phyloP scores from a whole-genome alignment of 2,329 filamentous ascomycete species.

The Phyllosticta citrichinensis region DNA sequence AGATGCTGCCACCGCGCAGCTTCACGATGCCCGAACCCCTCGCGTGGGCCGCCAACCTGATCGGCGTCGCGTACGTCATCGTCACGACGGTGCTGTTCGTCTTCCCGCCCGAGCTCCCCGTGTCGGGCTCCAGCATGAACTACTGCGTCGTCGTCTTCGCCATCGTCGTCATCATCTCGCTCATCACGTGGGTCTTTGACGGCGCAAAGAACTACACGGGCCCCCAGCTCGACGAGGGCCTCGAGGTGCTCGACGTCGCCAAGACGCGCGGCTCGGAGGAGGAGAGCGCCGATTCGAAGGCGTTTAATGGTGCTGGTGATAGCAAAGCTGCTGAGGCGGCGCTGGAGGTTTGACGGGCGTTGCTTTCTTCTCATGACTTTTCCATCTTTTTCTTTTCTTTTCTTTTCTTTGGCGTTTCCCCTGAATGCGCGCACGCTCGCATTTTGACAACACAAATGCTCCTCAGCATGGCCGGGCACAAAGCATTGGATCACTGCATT shows the following conservation, averaged over 20 bases:
- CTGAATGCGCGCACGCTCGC: too few relatives aligned
- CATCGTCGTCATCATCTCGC: constrained; percentile 47
- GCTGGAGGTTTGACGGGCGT: neutral
- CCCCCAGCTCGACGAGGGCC: constrained; percentile 29
- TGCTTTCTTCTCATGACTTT: neutral
- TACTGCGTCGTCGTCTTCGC: constrained; percentile 49
- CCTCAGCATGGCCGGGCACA: too few relatives aligned
- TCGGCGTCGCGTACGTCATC: constrained; percentile 55
- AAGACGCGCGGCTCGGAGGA: constrained; percentile 9
- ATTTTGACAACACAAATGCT: too few relatives aligned
- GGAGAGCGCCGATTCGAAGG: neutral
- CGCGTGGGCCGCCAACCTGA: constrained; percentile 50
- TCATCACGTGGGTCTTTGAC: constrained; percentile 50
- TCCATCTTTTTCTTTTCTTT: neutral
- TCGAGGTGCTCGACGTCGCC: constrained; percentile 32
- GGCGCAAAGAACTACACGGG: constrained; percentile 52
- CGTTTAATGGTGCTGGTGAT: neutral
- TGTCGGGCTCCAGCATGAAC: constrained; percentile 59
- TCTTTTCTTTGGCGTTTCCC: neutral
- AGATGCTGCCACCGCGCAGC: constrained; percentile 49
- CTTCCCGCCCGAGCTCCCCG: constrained; percentile 58
- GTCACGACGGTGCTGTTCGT: constrained; percentile 68
- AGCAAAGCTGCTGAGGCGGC: neutral
- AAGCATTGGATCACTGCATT: too few relatives aligned
- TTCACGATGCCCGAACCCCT: constrained; percentile 47